Base-by-base conservation (phyloP, 306 rosid genomes). In the Astragalus glycyphyllos region DNA sequence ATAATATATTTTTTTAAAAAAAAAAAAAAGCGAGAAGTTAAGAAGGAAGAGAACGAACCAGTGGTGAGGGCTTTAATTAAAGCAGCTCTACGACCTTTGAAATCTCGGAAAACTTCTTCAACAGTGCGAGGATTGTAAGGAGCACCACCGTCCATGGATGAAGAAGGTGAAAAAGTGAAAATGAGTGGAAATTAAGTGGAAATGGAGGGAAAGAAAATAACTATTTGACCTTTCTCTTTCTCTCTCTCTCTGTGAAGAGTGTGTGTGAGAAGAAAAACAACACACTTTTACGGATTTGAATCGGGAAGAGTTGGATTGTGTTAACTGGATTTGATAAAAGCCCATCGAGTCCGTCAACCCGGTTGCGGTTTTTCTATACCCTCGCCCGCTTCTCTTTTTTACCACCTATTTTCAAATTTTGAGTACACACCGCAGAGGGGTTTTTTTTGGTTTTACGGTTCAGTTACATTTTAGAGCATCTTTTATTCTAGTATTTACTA, bases 1-100 rank as follows among this genome's bases (percentile, higher is more conserved):
- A 10, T 31, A 4, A 20, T 20, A n/a, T 20, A 0, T 20, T 0
- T 20, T 20, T 20, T 11, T 38, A 29, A 37, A 11, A 20, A 35
- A 35, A 38, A 38, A 40, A 40, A 5, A 11, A 17, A 20, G 48
- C 1, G 11, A 11, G 3, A 40, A 23, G 31, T 8, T 3, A 1
- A 16, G 26, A 34, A 2, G 32, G 15, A 29, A 6, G 6, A 51
- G 8, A 4, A 17, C 50, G 1, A 15, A 84, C 88, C 88, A 12
- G 78, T 69, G 59, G 89, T 82, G 53, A 85, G 89, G 69, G 89
- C 89, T 42, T 81, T 81, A 4, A 84, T 68, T 58, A 84, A 20
- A 0, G 82, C 88, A 58, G 66, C 72, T 48, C 88, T 71, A 45
- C 88, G 85, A 69, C 83, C 83, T 13, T 71, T 84, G 61, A 81